Evolutionary conservation across 148 eudicot genomes (phyloP), one percentile per base, ranked within the genome.

Genomic region (Rhododendron mucronatum): DNA sequence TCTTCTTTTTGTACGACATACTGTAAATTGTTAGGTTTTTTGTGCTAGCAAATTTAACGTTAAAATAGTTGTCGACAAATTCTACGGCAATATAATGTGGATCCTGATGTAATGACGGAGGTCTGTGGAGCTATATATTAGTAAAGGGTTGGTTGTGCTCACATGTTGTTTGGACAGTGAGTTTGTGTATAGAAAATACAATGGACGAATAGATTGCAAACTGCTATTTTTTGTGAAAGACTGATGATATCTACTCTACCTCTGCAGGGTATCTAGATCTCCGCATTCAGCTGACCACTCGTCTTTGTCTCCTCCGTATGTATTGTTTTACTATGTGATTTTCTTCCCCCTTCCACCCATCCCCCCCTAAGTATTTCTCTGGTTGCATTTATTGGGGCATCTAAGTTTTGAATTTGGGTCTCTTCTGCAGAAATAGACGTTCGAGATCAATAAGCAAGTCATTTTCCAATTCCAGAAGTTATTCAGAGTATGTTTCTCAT

Each of bases 381-480:
- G 67, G 48, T 47, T 80, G 44, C 71, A 41, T 74, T 7, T 80
- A 26, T 47, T n/a, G 45, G 45, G 55, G 41, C 26, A 78, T 39
- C 14, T 14, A 28, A 37, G 39, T 47, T 83, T 26, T 21, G 35
- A 13, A 12, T 3, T 53, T 39, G 59, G 73, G 44, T 78, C 65
- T 88, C 71, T 85, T 85, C 30, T 86, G 88, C 95, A 92, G 95
- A 61, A 82, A 85, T n/a, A 89, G 84, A 50, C 90, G 86, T 53
- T 92, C 95, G 28, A 87, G 91, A 88, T 91, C 95, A 85, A 71
- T 82, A 86, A 94, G 96, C 92, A 90, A 91, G 88, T 95, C 98
- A 57, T 84, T 85, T 63, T 94, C 95, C 59, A 90, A 90, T 87
- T 94, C 95, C 44, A 90, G 93, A 90, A 94, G 99, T 91, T 57